Base-by-base conservation (phyloP, 2,329 filamentous ascomycete genomes). In the Macrophomina pseudophaseolina region DNA sequence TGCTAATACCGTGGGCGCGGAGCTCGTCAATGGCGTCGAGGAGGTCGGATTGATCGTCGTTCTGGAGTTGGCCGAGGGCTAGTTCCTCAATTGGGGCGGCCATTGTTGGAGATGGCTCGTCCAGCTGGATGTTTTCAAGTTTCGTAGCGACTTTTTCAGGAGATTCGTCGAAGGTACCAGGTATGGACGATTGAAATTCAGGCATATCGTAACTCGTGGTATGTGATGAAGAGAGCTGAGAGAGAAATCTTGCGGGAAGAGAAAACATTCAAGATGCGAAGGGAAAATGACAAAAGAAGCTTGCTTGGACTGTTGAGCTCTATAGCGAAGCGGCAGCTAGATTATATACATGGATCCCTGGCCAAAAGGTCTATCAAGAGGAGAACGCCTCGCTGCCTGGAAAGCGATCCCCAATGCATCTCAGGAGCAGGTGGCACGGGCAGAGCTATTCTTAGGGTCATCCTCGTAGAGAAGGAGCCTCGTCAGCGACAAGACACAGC, bases 1-100 rank as follows among this genome's bases (percentile, higher is more conserved):
- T 69, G 28, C 72, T 72, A 38, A 79, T 68, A 0, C 86, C 84
- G 32, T 83, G 79, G 7, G 78, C 76, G 11, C 83, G 81, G 0
- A 90, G 76, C 1, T 80, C 78, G 68, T 88, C 84, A 51, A 87
- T 84, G 0, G 81, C 79, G 59, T 88, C 82, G 8, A 89, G 80
- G 74, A 81, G 8, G 76, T 81, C 2, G 84, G 78, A 56, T 66
- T 76, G 74, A 38, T 75, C 71, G 35, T 68, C 65, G 14, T 72
- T 72, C 18, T 75, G 72, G 14, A 77, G 70, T 51, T 73, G 69
- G 23, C 72, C 71, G 5, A 76, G 69, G 3, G 71, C 71, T 5
- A 16, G 30, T 14, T 62, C 58, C 16, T 62, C 44, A 9, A 49
- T 16, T 8, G 42, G 32, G 1, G n/a, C 30, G 28, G 8, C 18